Evolutionary conservation across 2,329 filamentous ascomycete species (phyloP), one percentile per base, ranked within the genome.

Genomic region (Monosporascus sp.): DNA sequence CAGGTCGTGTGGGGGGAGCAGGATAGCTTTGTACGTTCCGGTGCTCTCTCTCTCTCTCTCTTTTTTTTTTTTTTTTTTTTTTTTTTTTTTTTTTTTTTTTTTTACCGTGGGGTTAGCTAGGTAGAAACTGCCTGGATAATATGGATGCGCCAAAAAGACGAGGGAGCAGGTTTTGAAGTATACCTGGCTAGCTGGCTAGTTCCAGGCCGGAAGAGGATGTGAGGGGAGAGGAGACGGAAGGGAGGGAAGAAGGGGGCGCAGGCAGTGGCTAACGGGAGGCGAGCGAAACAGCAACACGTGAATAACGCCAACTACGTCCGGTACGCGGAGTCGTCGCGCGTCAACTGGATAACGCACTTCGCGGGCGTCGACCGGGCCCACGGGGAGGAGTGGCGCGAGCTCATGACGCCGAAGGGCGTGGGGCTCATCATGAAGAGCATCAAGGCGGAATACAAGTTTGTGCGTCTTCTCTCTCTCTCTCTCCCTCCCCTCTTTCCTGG

Each of bases 251-350:
- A 49, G 51, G 38, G 17, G 41, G 50, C 11, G n/a, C 31, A 31
- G 49, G 47, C 8, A 31, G 22, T 15, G 11, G 27, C 31, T 20
- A 6, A 31, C 35, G 39, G 17, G 18, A 2, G 20, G 20, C 11
- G 22, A 74, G 84, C 82, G 38, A 4, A 41, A 37, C 44, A 66
- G 64, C 59, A 84, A 48, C 90, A 96, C 69, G 87, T 96, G 48
- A 96, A 96, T 68, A 96, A 96, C 62, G 85, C 92, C 57, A 83
- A 82, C 59, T 96, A 96, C 69, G 85, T 88, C 61, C 82, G 88
- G 56, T 96, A 89, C 68, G 90, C 90, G 37, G 92, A 97, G 68
- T 86, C 87, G 6, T 85, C 85, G 4, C 81, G 92, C 37, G 81
- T 93, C 35, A 89, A 91, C 63, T 96, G 89, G 87, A 79, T 85